Evolutionary conservation across 208 protist species (phyloP), one percentile per base, ranked within the genome.

Genomic region (Leptomonas pyrrhocoris): DNA sequence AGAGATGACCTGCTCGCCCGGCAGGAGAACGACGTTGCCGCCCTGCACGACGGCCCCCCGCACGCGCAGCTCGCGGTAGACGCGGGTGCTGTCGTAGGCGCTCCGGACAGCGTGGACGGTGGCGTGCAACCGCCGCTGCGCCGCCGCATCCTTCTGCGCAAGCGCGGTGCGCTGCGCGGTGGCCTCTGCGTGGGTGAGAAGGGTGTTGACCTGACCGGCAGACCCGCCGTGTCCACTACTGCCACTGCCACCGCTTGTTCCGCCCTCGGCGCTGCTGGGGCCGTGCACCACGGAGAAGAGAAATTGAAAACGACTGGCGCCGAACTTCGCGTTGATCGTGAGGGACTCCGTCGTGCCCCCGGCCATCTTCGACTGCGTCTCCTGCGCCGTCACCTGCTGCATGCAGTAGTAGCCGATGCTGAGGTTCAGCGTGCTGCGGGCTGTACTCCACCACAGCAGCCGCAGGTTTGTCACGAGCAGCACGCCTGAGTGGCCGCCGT

Each of bases 401-500:
- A 99, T 79, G 61, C 81, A 90, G 68, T 95, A 81, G 70, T 96
- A 98, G 27, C 97, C 97, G 58, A 98, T 97, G 68, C 80, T 93
- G n/a, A 99, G 77, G 75, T 98, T 98, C 12, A 88, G 81, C 12
- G 30, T 57, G 23, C 40, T 19, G 23, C 79, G 77, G 27, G 66
- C 63, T 11, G 58, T 53, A 67, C 78, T 88, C 49, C 73, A 68
- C 98, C 98, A 99, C 8, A 99, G 89, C 2, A 99, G 46, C 0
- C 98, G 87, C 19, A 99, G 77, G 75, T 99, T 99, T n/a, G 98
- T 98, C 13, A 99, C 82, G 16, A 85, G 59, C 19, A 99, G 73
- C 11, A 73, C 78, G 13, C 98, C 98, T 19, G 71, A 74, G 60
- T 97, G 83, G 19, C 97, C 98, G 64, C 88, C 96, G 81, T 98